phyloP scores from a whole-genome alignment of 108 stramenopile species.

The Conticribra weissflogii region DNA sequence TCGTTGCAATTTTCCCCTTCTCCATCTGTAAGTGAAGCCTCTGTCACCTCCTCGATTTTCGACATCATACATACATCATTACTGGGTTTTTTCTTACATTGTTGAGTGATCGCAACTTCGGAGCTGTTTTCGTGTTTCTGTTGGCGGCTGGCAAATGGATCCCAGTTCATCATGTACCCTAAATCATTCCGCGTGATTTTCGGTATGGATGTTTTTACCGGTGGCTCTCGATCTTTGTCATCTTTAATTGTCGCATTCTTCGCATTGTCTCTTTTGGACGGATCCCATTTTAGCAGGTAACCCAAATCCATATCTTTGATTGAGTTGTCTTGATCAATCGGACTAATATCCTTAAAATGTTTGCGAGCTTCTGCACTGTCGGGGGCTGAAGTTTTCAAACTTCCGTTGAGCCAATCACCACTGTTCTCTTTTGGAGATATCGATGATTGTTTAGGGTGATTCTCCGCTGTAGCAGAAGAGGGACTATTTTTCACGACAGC shows the following conservation, averaged over 20 bases:
- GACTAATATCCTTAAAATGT: slow-evolving; percentile 44
- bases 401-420: neutral
- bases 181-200: slow-evolving; percentile 79
- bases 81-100: neutral
- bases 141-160: slow-evolving; percentile 55
- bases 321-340: slow-evolving; percentile 42
- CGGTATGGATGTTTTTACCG: slow-evolving; percentile 10
- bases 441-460: neutral
- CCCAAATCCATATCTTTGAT: slow-evolving; percentile 67
- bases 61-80: slow-evolving; percentile 29
- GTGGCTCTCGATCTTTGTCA: slow-evolving; percentile 9
- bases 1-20: neutral
- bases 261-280: slow-evolving; percentile 28
- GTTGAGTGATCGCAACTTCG: neutral
- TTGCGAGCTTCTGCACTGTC: slow-evolving; percentile 15
- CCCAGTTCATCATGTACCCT: slow-evolving; percentile 90
- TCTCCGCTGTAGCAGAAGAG: neutral
- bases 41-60: slow-evolving; percentile 45
- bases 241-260: slow-evolving; percentile 30
- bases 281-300: slow-evolving; percentile 87
- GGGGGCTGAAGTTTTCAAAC: slow-evolving; percentile 1
- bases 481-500: neutral
- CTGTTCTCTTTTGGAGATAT: neutral
- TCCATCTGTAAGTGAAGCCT: neutral
- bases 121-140: slow-evolving; percentile 11